Conservation (phyloP, 257 asterid species). For the Solanum infundibuliforme region DNA sequence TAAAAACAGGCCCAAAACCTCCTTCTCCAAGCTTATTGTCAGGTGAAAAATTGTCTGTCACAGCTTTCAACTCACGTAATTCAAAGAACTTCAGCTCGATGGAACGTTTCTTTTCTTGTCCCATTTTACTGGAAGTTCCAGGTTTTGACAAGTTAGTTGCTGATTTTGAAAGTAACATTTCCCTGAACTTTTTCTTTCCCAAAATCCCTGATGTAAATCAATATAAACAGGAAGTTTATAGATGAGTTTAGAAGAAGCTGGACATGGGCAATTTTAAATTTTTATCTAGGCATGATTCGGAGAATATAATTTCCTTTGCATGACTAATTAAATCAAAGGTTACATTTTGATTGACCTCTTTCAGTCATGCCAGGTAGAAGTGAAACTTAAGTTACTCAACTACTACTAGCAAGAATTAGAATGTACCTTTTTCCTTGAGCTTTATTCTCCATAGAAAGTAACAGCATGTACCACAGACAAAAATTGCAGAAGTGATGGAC, state of each 20-base stretch:
- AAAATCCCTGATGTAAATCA: not conserved
- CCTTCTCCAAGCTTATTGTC: slow-evolving; percentile 28
- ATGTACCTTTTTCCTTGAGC: slow-evolving; percentile 14
- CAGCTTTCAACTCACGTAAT: not conserved
- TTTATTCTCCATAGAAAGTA: slow-evolving; percentile 4
- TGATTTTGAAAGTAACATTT: not conserved
- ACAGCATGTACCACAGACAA: slow-evolving; percentile 1
- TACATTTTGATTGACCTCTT: not conserved
- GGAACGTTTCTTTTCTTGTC: not conserved
- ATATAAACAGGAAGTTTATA: not conserved
- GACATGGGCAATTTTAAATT: slow-evolving; percentile 7
- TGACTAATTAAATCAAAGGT: not conserved
- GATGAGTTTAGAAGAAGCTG: slow-evolving; percentile 1
- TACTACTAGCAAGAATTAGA: not conserved
- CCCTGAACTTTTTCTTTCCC: not conserved
- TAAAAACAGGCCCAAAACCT: slow-evolving; percentile 30
- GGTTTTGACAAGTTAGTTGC: not conserved
- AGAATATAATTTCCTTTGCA: not conserved
- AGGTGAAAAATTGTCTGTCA: slow-evolving; percentile 14
- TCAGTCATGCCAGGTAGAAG: not conserved
- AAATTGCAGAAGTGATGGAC: not conserved
- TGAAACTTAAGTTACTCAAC: not conserved
- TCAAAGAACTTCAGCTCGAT: not conserved
- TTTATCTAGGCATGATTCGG: not conserved
- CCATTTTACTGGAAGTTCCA: not conserved